Evolutionary conservation across 805 yeast species (phyloP).

Genomic region (Hanseniaspora lachancei): DNA sequence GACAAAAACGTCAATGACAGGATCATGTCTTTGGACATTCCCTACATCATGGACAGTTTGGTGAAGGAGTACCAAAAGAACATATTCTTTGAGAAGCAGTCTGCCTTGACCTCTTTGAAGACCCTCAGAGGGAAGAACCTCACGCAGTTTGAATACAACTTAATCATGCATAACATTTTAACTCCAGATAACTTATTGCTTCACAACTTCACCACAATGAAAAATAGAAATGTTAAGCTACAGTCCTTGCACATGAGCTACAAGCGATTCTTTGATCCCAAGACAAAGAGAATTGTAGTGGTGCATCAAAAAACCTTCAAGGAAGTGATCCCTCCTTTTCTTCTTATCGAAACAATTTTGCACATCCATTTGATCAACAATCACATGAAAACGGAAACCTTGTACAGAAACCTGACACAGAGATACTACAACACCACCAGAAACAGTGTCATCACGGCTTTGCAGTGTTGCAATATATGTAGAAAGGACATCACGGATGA

Average conservation of each 20-base stretch:
- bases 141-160: slow-evolving; percentile 11
- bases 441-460: slow-evolving; percentile 15
- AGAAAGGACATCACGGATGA: slow-evolving; percentile 14
- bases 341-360: slow-evolving; percentile 22
- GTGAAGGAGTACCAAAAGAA: neutral
- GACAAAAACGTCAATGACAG: slow-evolving; percentile 3
- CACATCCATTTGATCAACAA: slow-evolving; percentile 25
- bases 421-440: slow-evolving; percentile 22
- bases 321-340: slow-evolving; percentile 23
- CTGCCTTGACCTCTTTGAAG: neutral
- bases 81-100: neutral
- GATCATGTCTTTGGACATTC: slow-evolving; percentile 8
- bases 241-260: neutral
- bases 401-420: slow-evolving; percentile 17
- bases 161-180: neutral
- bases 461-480: slow-evolving; percentile 20
- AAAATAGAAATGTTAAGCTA: slow-evolving; percentile 2
- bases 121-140: slow-evolving; percentile 8
- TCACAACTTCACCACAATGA: slow-evolving; percentile 6
- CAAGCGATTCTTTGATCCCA: slow-evolving; percentile 9
- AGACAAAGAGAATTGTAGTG: slow-evolving; percentile 14
- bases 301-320: slow-evolving; percentile 14
- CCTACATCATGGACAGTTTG: neutral
- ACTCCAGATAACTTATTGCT: slow-evolving; percentile 2
- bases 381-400: slow-evolving; percentile 17